These are phyloP conservation scores for Alectoria sarmentosa DNA, from an alignment of 495 filamentous ascomycete species.

Conservation along the genomic window DNA sequence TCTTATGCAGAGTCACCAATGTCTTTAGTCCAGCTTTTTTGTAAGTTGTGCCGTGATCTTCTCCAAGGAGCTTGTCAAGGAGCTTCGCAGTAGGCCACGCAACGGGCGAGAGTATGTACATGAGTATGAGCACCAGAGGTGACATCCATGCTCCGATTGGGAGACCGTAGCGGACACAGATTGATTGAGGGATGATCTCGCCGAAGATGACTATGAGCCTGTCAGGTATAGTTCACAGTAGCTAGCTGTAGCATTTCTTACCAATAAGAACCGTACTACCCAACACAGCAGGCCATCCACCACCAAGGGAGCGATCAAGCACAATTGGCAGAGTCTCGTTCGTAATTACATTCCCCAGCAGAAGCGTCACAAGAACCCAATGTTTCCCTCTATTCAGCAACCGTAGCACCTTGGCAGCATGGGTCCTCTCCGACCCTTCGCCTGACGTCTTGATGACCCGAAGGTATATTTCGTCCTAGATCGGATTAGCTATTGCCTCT, in stretches of 20 bases:
- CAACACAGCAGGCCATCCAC: constrained; percentile 89
- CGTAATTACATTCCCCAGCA: constrained; percentile 94
- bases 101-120: constrained; percentile 83
- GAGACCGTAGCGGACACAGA: constrained; percentile 93
- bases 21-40: constrained; percentile 92
- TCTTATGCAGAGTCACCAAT: constrained; percentile 88
- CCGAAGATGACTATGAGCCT: constrained; percentile 81
- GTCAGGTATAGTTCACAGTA: constrained; percentile 7
- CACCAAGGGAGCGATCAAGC: constrained; percentile 85
- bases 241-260: constrained; percentile 36
- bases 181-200: constrained; percentile 89
- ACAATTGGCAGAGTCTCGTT: constrained; percentile 97
- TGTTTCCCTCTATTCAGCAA: constrained; percentile 87
- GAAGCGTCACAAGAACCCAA: constrained; percentile 95
- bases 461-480: constrained; percentile 86
- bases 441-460: constrained; percentile 88
- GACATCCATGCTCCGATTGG: constrained; percentile 96
- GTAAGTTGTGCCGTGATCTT: constrained; percentile 91
- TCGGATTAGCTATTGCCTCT: neutral
- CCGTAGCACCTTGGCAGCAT: constrained; percentile 72
- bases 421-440: constrained; percentile 69
- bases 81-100: constrained; percentile 89
- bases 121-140: constrained; percentile 76
- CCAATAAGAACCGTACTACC: constrained; percentile 90
- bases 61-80: constrained; percentile 77